Conservation (phyloP, 2,329 filamentous ascomycete species). For the Mycocentrospora acerina region DNA sequence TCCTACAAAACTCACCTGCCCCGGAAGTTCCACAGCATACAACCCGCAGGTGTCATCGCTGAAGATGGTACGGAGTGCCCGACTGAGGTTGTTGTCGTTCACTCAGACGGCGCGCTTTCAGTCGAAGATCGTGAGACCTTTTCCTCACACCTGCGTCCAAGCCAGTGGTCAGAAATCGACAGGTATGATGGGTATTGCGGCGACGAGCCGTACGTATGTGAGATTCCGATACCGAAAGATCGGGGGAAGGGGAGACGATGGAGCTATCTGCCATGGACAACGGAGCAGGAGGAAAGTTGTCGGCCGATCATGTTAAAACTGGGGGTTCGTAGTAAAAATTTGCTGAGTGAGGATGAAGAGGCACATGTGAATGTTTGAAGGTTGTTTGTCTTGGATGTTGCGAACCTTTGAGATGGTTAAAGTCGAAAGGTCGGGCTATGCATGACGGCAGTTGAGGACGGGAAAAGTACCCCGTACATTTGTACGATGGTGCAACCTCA, state of each 20-base stretch:
- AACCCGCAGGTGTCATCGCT: neutral
- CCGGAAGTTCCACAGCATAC: slow-evolving; percentile 13
- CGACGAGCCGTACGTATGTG: slow-evolving; percentile 3
- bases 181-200: slow-evolving; percentile 6
- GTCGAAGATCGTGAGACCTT: slow-evolving; percentile 9
- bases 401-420: too few relatives aligned
- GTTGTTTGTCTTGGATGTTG: too few relatives aligned
- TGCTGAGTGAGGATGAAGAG: too few relatives aligned
- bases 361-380: too few relatives aligned
- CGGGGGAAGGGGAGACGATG: slow-evolving; percentile 19
- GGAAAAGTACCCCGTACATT: too few relatives aligned
- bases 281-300: slow-evolving; percentile 27
- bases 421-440: neutral
- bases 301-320: slow-evolving; percentile 12
- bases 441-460: too few relatives aligned
- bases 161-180: slow-evolving; percentile 9
- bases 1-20: slow-evolving; percentile 19
- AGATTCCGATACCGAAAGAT: slow-evolving; percentile 2
- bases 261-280: slow-evolving; percentile 33
- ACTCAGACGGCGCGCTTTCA: slow-evolving; percentile 15
- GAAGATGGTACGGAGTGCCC: neutral
- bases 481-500: too few relatives aligned
- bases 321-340: slow-evolving; percentile 5
- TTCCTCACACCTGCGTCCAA: slow-evolving; percentile 1
- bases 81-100: slow-evolving; percentile 18